phyloP scores from a whole-genome alignment of 2,329 filamentous ascomycete genomes.

The Alternaria burnsii region DNA sequence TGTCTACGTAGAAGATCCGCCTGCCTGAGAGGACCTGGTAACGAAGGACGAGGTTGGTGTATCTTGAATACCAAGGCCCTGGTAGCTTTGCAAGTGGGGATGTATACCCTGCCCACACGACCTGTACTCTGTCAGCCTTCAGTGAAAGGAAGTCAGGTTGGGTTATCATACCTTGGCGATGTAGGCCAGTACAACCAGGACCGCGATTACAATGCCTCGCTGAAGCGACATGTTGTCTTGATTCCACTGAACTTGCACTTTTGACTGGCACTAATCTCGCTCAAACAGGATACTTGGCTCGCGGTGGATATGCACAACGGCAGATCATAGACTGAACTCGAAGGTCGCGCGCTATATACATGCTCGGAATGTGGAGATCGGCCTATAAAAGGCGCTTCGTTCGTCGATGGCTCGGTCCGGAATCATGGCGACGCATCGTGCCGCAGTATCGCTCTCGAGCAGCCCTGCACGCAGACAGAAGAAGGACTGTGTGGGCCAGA shows the following conservation, averaged over 20 bases:
- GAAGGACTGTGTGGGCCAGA: neutral
- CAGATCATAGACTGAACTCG: neutral
- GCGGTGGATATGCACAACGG: neutral
- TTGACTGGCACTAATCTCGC: no score
- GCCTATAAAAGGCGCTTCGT: neutral
- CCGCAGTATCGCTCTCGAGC: neutral
- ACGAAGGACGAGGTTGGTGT: slow-evolving; percentile 46
- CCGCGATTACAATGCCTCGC: neutral
- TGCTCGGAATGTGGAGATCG: neutral
- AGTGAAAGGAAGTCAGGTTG: neutral
- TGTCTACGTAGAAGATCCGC: slow-evolving; percentile 51
- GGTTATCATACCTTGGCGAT: no score
- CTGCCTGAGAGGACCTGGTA: slow-evolving; percentile 47
- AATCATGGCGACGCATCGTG: neutral
- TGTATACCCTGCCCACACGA: slow-evolving; percentile 7
- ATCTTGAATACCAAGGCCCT: slow-evolving; percentile 42
- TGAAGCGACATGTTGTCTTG: neutral
- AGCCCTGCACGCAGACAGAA: neutral
- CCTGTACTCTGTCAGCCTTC: neutral
- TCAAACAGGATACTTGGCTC: neutral
- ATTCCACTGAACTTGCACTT: neutral
- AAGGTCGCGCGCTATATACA: neutral
- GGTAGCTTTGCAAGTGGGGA: slow-evolving; percentile 30
- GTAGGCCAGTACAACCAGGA: neutral
- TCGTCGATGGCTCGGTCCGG: neutral